phyloP scores from a whole-genome alignment of 768 basidiomycete genomes.

The Pleurotus sapidus region DNA sequence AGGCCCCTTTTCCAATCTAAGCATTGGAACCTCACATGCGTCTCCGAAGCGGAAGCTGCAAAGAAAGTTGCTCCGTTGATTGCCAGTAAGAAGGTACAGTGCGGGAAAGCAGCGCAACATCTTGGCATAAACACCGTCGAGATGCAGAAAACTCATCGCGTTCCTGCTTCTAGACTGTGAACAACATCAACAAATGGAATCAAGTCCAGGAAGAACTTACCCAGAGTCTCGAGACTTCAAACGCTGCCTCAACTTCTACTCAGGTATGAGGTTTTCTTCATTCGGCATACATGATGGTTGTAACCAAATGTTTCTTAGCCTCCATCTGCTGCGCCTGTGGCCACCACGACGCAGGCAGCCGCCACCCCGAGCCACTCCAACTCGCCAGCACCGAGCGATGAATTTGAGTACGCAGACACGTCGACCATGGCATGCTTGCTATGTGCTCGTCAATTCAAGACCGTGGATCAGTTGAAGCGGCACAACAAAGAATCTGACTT shows the following conservation, averaged over 20 bases:
- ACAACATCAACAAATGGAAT: conserved; percentile 97
- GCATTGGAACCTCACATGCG: neutral
- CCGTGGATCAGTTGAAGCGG: conserved; percentile 76
- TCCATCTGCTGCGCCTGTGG: neutral
- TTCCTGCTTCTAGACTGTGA: conserved; percentile 58
- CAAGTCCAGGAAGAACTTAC: conserved; percentile 88
- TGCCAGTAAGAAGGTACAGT: conserved; percentile 76
- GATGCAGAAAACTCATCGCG: neutral
- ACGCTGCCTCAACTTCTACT: conserved; percentile 19
- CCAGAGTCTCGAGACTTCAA: conserved; percentile 30
- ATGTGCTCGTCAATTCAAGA: conserved; percentile 92
- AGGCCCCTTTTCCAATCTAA: neutral
- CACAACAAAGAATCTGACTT: conserved; percentile 94
- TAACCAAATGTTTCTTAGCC: neutral
- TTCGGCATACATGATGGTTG: neutral
- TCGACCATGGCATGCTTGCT: conserved; percentile 78
- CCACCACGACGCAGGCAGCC: neutral
- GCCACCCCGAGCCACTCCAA: conserved; percentile 15
- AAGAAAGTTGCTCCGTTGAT: conserved; percentile 82
- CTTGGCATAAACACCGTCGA: conserved; percentile 5
- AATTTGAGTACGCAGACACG: conserved; percentile 84
- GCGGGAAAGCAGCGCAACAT: conserved; percentile 3
- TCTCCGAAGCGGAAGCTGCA: conserved; percentile 36
- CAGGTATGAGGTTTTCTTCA: conserved; percentile 31
- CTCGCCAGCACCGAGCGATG: conserved; percentile 46